Base-by-base conservation (phyloP, 805 yeast species). In the Metschnikowia henanensis region DNA sequence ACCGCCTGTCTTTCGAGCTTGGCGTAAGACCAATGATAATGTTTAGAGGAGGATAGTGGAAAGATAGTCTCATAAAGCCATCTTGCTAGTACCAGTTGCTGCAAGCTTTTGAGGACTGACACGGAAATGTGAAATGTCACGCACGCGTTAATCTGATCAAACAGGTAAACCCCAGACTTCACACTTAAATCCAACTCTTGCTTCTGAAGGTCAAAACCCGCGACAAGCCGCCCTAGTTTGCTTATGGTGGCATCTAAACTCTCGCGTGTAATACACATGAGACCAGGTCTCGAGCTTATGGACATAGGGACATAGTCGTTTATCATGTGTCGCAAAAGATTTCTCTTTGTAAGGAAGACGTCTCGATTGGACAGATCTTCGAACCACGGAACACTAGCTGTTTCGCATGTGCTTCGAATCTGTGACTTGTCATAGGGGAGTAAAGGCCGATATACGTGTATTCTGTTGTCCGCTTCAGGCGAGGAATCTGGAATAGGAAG, bases 291-390 rank as follows among this genome's bases (percentile, higher is more conserved):
- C 18, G 18, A 3, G 45, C 44, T 12, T 41, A 31, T 5, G 25
- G 30, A 29, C 50, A 53, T 5, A 42, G 74, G 60, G 35, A 55
- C 51, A 52, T 63, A 51, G 30, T 62, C 47, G 36, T 49, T 41
- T 31, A 64, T 62, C 50, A 31, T 40, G 23, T 64, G 61, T 30
- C 94, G 66, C 3, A 80, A 65, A 15, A 72, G 62, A 53, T 87
- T 87, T 38, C 95, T 66, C 29, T 64, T 53, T 0, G 92, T 85
- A 35, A 82, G 67, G 8, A 56, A 53, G 2, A 72, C 63, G 51
- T 83, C 81, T 2, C 56, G 54, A 50, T 87, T 87, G 0, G 92
- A 80, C 2, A 64, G 56, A 53, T 87, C 95, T 53, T 86, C 91
- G 56, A 82, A 80, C 92, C 94, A 87, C 0, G 47, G 37, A 0